These are phyloP conservation scores for Wickerhamomyces ciferrii DNA, from an alignment of 805 yeast species.

Conservation along the genomic window DNA sequence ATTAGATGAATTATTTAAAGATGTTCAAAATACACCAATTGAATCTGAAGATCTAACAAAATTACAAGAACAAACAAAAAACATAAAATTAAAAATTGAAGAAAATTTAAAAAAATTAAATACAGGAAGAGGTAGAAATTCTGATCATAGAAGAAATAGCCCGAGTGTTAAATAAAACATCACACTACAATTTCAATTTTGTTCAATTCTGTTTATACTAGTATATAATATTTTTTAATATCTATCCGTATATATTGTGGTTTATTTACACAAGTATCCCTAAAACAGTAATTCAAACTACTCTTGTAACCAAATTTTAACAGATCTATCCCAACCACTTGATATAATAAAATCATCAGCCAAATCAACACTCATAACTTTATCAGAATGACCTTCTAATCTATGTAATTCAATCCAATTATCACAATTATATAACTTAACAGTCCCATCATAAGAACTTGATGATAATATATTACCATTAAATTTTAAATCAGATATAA, in stretches of 20 bases:
- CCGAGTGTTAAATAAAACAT: conserved; percentile 12
- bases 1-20: conserved; percentile 14
- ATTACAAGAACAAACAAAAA: conserved; percentile 5
- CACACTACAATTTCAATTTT: no score
- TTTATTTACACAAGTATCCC: no score
- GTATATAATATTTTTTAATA: no score
- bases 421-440: conserved; percentile 62
- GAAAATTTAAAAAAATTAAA: conserved; percentile 15
- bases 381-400: conserved; percentile 57
- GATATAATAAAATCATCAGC: conserved; percentile 43
- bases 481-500: conserved; percentile 64
- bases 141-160: conserved; percentile 13
- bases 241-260: no score
- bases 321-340: conserved; percentile 82
- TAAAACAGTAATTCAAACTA: no score
- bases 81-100: conserved; percentile 13
- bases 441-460: conserved; percentile 64
- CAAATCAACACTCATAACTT: conserved; percentile 67
- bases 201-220: no score
- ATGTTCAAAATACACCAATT: conserved; percentile 7
- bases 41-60: conserved; percentile 11
- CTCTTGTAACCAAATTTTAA: conserved; percentile 53
- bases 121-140: conserved; percentile 11
- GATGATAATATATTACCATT: conserved; percentile 41
- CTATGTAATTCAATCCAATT: conserved; percentile 58